Percentiles rank a stretch among this genome's conserved stretches.
Conservation (phyloP, 1,284 basidiomycete genomes). For the Peniophora sp. region DNA sequence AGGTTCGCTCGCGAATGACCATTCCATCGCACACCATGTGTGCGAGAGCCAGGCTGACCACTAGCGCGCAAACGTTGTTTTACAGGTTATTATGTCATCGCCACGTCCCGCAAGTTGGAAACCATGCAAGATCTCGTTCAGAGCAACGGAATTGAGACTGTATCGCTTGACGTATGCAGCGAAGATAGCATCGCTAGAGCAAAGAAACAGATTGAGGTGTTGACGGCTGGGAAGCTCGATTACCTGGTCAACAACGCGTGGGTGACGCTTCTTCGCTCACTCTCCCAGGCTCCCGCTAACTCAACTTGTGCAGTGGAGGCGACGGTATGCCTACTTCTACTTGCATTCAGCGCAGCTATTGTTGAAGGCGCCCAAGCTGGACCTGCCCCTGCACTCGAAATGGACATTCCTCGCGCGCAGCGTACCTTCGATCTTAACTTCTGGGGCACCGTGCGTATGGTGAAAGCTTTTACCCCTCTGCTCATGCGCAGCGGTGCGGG, state of each 20-base stretch:
- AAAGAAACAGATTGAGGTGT: constrained; percentile 11
- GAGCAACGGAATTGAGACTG: constrained; percentile 16
- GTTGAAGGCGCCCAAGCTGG: constrained; percentile 4
- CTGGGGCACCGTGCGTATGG: constrained; percentile 20
- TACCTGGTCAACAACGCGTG: neutral
- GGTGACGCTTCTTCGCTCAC: neutral
- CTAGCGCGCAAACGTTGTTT: too few species aligned
- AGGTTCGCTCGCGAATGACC: constrained; percentile 10
- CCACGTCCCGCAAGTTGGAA: constrained; percentile 19
- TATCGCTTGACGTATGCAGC: constrained; percentile 22
- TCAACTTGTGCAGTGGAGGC: neutral
- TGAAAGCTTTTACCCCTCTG: constrained; percentile 22
- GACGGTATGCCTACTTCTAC: constrained; percentile 3
- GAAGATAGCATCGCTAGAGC: constrained; percentile 13
- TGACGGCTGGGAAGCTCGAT: constrained; percentile 14
- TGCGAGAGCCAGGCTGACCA: neutral
- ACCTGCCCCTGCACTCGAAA: neutral
- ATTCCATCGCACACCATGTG: neutral
- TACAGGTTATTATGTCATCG: constrained; percentile 23
- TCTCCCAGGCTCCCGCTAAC: neutral
- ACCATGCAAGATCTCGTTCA: constrained; percentile 16
- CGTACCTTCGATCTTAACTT: constrained; percentile 21
- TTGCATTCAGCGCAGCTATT: neutral
- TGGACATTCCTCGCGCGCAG: constrained; percentile 10
- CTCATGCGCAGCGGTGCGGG: constrained; percentile 17